Evolutionary conservation across 2,329 filamentous ascomycete species (phyloP), one percentile per base, ranked within the genome.

Genomic region (Alternaria sp.): DNA sequence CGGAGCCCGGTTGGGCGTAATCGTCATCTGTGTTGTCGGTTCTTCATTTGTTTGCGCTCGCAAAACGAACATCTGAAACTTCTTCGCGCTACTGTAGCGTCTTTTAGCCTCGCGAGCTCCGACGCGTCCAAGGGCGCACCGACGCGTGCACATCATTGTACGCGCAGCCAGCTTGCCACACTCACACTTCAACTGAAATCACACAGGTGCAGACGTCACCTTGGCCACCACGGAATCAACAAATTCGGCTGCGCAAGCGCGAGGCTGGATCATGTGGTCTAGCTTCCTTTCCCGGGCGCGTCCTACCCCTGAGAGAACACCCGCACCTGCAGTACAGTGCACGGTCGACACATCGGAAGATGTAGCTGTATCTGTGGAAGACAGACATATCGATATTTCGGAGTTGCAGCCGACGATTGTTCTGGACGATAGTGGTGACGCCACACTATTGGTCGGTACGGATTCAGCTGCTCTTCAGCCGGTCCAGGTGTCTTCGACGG

Each of bases 401-500:
- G 59, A 54, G 22, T 18, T 54, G 49, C 55, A 59, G 44, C 55
- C 55, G 11, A 59, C 51, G 11, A 59, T 62, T 20, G 26, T 59
- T 34, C 57, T 59, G 22, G 43, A 62, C 43, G 47, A 62, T 36
- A 55, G 41, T n/a, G 57, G 58, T 20, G 61, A 65, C 48, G 53
- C 59, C 5, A 62, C 57, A 14, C 38, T 64, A 14, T 18, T 62
- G 24, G 24, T 65, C 20, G 64, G 62, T 12, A 53, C 54, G 7
- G 47, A 51, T 41, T 47, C 51, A 30, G 55, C 52, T 28, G 51
- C 38, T 6, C 46, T 49, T 39, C 61, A 68, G 49, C 41, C 48
- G 16, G 65, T 69, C 38, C 46, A 54, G 32, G 63, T 60, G 4
- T 69, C 66, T 8, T 54, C 54, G 34, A 49, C 53, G 5, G 57